phyloP scores from a whole-genome alignment of 768 basidiomycete genomes.

The Kwoniella sp. region DNA sequence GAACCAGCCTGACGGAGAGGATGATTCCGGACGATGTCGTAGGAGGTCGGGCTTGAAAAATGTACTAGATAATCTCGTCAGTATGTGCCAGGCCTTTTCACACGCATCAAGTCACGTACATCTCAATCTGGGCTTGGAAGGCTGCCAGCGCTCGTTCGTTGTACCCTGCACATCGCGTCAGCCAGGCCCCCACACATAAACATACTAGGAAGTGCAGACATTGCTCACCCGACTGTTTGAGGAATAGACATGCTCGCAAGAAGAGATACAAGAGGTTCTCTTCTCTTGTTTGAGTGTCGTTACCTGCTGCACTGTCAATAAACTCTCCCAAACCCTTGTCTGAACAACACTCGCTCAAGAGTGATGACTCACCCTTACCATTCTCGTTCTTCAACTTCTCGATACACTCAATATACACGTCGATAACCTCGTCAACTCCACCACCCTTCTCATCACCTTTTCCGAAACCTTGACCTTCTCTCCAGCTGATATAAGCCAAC shows the following conservation, averaged over 20 bases:
- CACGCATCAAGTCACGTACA: slow-evolving; percentile 43
- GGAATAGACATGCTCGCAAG: slow-evolving; percentile 51
- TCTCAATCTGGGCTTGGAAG: slow-evolving; percentile 57
- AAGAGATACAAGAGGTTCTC: slow-evolving; percentile 56
- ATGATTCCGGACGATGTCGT: slow-evolving; percentile 4
- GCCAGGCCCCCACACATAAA: too few species aligned
- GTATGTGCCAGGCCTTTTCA: too few species aligned
- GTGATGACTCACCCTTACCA: slow-evolving; percentile 2
- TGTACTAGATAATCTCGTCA: slow-evolving; percentile 32
- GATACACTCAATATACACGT: slow-evolving; percentile 51
- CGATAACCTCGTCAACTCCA: slow-evolving; percentile 53
- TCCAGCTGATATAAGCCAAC: slow-evolving; percentile 54
- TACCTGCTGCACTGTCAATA: neutral
- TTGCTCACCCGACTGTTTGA: slow-evolving; percentile 55
- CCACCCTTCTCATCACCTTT: slow-evolving; percentile 33
- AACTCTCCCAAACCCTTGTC: slow-evolving; percentile 16
- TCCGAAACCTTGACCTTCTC: slow-evolving; percentile 50
- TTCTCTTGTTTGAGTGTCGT: slow-evolving; percentile 45
- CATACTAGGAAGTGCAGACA: neutral
- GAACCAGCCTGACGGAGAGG: slow-evolving; percentile 11
- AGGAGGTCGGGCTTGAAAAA: slow-evolving; percentile 52
- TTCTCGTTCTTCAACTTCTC: slow-evolving; percentile 19
- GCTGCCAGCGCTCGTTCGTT: slow-evolving; percentile 54
- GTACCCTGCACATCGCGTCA: slow-evolving; percentile 43
- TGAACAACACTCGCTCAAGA: neutral